Base-by-base conservation (phyloP, 768 basidiomycete species). In the Russula sp. region DNA sequence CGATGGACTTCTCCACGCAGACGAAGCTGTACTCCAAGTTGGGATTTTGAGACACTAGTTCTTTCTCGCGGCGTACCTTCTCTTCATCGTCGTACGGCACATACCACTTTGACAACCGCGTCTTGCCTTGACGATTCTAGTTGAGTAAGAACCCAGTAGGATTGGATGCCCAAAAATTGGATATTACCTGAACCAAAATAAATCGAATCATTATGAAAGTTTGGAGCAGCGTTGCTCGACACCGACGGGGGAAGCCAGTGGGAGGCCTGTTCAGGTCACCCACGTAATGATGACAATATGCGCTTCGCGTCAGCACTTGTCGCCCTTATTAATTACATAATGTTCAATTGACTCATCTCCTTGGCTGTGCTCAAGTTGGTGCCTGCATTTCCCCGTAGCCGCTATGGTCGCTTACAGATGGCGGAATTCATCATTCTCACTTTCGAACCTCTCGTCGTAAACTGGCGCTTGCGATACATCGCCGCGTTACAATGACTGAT, bases 41-140 rank as follows among this genome's bases (percentile, higher is more conserved):
- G 41, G 25, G 7, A 35, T 38, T 7, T 10, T n/a, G 3, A n/a
- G n/a, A n/a, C n/a, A n/a, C n/a, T n/a, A n/a, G n/a, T n/a, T n/a
- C n/a, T n/a, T n/a, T 41, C 20, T 13, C 22, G 22, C 22, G 11
- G 53, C 73, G 50, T 53, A 92, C 93, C 86, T 98, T 99, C 80
- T 98, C 97, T 68, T 99, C 97, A 71, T 99, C 97, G 68, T 98
- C 95, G 68, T 94, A 98, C 1, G 97, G 97, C 32, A 92, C 92
- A 77, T 98, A 98, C 96, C 96, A 99, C 75, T 98, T 98, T 10
- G 93, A 94, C 53, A 98, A 74, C 59, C 97, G 81, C 3, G 96
- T 98, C 78, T 99, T 99, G 18, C 97, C 97, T 77, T 99, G 97
- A 43, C 96, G 86, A 72, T 98, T 98, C 94, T 98, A 67, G 5